Evolutionary conservation across 371 early-diverging fungal genomes (phyloP).

Genomic region (Actinomortierella ambigua): DNA sequence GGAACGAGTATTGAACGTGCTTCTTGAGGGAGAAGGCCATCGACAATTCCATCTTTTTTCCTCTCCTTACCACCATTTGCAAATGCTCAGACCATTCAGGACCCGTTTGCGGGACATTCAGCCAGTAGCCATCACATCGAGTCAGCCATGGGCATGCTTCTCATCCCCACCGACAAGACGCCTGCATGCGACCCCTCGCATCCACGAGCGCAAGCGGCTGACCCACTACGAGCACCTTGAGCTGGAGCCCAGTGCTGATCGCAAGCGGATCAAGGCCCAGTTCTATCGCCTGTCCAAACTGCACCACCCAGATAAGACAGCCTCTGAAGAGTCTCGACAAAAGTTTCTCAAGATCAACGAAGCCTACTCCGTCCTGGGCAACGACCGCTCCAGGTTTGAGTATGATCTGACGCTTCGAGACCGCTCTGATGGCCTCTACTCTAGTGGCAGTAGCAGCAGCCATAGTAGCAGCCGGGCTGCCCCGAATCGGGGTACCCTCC

Average conservation of each 20-base stretch:
- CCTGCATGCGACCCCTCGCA: no score
- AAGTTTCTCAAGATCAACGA: slow-evolving; percentile 83
- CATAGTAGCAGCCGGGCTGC: slow-evolving; percentile 2
- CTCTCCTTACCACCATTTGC: no score
- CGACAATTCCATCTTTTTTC: no score
- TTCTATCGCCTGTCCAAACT: slow-evolving; percentile 86
- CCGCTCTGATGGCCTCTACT: slow-evolving; percentile 29
- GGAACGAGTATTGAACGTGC: no score
- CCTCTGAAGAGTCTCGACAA: slow-evolving; percentile 68
- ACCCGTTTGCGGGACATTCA: no score
- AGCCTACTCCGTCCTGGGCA: slow-evolving; percentile 82
- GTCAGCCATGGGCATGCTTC: no score
- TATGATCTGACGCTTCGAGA: slow-evolving; percentile 67
- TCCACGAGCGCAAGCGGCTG: no score
- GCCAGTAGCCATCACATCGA: no score
- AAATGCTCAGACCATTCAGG: no score
- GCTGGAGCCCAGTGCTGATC: slow-evolving; percentile 57
- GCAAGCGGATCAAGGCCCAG: slow-evolving; percentile 72
- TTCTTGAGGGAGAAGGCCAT: no score
- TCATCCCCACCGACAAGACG: no score
- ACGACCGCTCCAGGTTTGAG: slow-evolving; percentile 72
- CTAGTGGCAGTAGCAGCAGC: background rate
- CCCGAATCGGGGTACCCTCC: slow-evolving; percentile 24
- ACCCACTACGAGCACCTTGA: slow-evolving; percentile 67
- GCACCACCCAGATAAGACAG: slow-evolving; percentile 89